Percentiles rank a stretch among this genome's conserved stretches.
phyloP scores from a whole-genome alignment of 2,329 filamentous ascomycete genomes.

The Colletotrichum sp. region DNA sequence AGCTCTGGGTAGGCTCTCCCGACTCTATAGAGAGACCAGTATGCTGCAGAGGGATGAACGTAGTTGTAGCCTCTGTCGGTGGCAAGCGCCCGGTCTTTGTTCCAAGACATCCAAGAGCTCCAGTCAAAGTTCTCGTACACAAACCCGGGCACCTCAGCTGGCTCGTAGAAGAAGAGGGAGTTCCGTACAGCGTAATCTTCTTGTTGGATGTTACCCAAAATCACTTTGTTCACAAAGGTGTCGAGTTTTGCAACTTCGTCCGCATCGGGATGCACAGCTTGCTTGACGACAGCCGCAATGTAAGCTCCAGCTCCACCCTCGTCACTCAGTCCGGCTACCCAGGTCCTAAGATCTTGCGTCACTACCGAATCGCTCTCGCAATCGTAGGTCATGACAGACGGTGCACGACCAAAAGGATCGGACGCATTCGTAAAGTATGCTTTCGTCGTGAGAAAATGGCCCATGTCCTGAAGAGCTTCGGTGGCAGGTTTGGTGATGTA shows the following conservation, averaged over 20 bases:
- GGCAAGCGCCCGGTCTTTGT: slow-evolving; percentile 46
- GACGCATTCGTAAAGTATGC: slow-evolving; percentile 56
- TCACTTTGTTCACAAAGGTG: slow-evolving; percentile 53
- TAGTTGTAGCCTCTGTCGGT: slow-evolving; percentile 63
- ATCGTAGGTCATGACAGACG: slow-evolving; percentile 64
- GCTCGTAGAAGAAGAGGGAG: slow-evolving; percentile 63
- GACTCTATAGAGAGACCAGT: slow-evolving; percentile 63
- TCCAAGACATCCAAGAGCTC: slow-evolving; percentile 26
- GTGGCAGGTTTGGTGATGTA: slow-evolving; percentile 54
- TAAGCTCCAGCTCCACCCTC: slow-evolving; percentile 63
- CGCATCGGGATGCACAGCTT: slow-evolving; percentile 52
- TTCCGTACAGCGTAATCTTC: slow-evolving; percentile 43
- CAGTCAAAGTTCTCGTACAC: slow-evolving; percentile 53
- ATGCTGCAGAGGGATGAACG: slow-evolving; percentile 58
- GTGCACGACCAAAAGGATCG: slow-evolving; percentile 59
- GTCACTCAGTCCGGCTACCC: slow-evolving; percentile 65
- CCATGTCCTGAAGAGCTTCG: slow-evolving; percentile 49
- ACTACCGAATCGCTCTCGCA: slow-evolving; percentile 48
- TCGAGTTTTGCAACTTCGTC: slow-evolving; percentile 58
- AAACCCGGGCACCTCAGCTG: slow-evolving; percentile 41
- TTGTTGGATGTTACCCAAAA: slow-evolving; percentile 53
- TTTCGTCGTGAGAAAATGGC: slow-evolving; percentile 57
- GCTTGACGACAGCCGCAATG: slow-evolving; percentile 60
- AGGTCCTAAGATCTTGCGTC: slow-evolving; percentile 53
- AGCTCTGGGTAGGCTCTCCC: slow-evolving; percentile 51